Conservation (phyloP, 208 protist genomes). For the Endotrypanum monterogeii region DNA sequence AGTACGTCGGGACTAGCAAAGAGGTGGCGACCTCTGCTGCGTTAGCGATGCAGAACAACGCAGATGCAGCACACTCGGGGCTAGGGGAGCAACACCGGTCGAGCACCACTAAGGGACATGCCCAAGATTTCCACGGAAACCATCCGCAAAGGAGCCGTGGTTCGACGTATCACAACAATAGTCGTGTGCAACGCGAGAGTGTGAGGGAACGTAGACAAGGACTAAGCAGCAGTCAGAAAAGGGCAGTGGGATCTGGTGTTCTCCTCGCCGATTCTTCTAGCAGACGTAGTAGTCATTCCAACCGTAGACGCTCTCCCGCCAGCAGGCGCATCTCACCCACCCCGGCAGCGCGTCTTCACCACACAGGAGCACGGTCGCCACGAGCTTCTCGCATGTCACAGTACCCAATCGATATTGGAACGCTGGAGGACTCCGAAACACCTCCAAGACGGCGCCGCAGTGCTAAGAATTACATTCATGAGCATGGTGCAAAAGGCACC, state of each 20-base stretch:
- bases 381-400: conserved; percentile 11
- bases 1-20: conserved; percentile 17
- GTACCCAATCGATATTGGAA: conserved; percentile 14
- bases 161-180: conserved; percentile 10
- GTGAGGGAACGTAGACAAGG: background rate
- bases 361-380: background rate
- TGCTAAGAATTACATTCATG: conserved; percentile 19
- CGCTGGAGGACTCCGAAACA: conserved; percentile 33
- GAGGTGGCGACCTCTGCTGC: conserved; percentile 9
- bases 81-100: background rate
- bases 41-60: background rate
- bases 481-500: conserved; percentile 8
- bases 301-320: conserved; percentile 1
- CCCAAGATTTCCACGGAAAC: no score
- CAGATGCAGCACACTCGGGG: background rate
- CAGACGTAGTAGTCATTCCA: background rate
- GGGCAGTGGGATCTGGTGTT: conserved; percentile 2
- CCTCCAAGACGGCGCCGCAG: conserved; percentile 11
- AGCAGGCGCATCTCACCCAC: background rate
- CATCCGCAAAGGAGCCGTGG: background rate
- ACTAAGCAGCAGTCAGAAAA: background rate
- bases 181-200: background rate
- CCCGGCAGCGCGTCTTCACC: conserved; percentile 4
- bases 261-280: background rate
- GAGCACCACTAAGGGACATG: background rate